Base-by-base conservation (phyloP, 1,284 basidiomycete genomes). In the Trichosporon inkin region DNA sequence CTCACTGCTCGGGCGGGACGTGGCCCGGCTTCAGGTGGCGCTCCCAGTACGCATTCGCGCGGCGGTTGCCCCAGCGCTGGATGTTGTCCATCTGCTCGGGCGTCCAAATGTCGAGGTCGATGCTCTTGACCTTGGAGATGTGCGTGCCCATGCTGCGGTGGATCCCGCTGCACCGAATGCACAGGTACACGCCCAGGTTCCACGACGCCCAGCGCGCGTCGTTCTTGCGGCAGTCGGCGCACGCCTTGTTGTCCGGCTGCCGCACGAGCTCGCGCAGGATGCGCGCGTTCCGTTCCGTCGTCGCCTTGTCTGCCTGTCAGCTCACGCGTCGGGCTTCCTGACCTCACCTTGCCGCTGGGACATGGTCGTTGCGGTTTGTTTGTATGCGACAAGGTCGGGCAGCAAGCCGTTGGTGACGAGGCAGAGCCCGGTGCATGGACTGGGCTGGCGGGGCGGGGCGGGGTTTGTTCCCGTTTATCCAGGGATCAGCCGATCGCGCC, bases 101-200 rank as follows among this genome's bases (percentile, higher is more conserved):
- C 4, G 92, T 96, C 95, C 95, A 99, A 19, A 91, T 87, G 71
- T 99, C 95, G 47, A 99, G 86, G 80, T 99, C 95, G 62, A 99
- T 92, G 8, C 92, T 96, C 76, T 97, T 97, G 73, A 99, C 92
- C 73, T 89, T 90, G 79, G 89, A 90, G 78, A 96, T 95, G 77
- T 99, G 96, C 0, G 95, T 98, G 63, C 96, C 96, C 92, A 99
- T 95, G 34, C 90, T 88, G 39, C 96, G 88, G 79, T 99, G 95
- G 61, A 98, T 90, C 35, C 95, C 95, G n/a, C 93, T 97, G 80
- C 95, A 99, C 62, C 95, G 85, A 68, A 99, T 98, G 76, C 95
- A 99, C 39, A 97, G 81, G 74, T 91, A 96, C 3, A 92, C 89
- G 34, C 93, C 93, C 32, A 98, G 78, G 76, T 98, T 99, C 91